Evolutionary conservation across 2,329 filamentous ascomycete genomes (phyloP).

Genomic region (Colletotrichum tofieldiae): DNA sequence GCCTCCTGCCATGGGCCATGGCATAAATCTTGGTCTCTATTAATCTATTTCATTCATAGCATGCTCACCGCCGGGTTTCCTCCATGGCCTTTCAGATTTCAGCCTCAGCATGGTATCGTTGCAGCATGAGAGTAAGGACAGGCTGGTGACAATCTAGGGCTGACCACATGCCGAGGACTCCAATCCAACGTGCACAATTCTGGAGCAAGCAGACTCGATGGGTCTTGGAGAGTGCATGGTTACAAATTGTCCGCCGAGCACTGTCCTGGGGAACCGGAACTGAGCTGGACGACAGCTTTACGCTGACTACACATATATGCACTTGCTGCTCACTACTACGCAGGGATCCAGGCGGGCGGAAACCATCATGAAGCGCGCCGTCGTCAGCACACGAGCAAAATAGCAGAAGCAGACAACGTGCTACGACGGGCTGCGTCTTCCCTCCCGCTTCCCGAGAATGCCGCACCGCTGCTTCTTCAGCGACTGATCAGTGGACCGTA

Average conservation of each 20-base stretch:
- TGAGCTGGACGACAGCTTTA: neutral
- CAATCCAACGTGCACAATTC: too few species aligned
- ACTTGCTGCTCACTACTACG: neutral
- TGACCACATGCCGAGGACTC: neutral
- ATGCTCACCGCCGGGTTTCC: conserved; percentile 22
- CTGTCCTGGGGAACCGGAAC: neutral
- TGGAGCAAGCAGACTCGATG: neutral
- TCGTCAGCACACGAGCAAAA: conserved; percentile 18
- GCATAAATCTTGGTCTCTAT: conserved; percentile 30
- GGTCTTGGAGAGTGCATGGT: neutral
- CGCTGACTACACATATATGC: neutral
- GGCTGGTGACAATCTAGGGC: conserved; percentile 15
- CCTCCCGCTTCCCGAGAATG: conserved; percentile 30
- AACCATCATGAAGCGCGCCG: conserved; percentile 20
- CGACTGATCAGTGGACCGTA: neutral
- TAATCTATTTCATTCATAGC: conserved; percentile 37
- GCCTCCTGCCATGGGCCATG: neutral
- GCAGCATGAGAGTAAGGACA: neutral
- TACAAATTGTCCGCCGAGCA: neutral
- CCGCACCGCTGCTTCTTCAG: conserved; percentile 11
- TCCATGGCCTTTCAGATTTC: conserved; percentile 2
- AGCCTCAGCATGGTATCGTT: neutral
- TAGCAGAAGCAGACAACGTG: neutral
- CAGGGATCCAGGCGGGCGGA: neutral
- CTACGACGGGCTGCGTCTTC: conserved; percentile 9